Percentiles rank a stretch among this genome's conserved stretches.
Conservation (phyloP, 306 rosid genomes). For the Gastrolobium bilobum region DNA sequence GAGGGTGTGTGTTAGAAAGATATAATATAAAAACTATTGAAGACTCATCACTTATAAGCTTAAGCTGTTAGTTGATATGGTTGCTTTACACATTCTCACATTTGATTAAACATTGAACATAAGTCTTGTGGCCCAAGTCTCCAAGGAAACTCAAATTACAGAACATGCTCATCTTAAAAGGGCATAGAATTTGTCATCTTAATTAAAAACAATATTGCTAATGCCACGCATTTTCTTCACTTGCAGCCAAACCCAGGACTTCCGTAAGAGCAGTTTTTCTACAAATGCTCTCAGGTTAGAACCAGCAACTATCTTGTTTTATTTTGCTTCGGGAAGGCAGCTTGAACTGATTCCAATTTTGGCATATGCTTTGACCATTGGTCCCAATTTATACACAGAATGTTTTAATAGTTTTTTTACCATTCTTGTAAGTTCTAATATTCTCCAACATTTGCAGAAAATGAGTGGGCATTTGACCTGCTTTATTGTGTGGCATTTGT, state of each 20-base stretch:
- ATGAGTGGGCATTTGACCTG: slow-evolving; percentile 91
- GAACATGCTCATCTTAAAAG: background rate
- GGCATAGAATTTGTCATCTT: slow-evolving; percentile 24
- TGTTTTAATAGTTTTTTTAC: slow-evolving; percentile 1
- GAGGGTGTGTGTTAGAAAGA: no score
- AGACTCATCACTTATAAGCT: no score
- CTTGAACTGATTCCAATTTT: slow-evolving; percentile 29
- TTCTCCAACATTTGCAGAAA: slow-evolving; percentile 62
- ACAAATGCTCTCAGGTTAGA: slow-evolving; percentile 84
- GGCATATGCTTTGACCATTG: background rate
- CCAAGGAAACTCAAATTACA: slow-evolving; percentile 7
- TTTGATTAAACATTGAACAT: slow-evolving; percentile 28
- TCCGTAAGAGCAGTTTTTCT: slow-evolving; percentile 77
- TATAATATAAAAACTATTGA: no score
- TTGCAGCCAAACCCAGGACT: slow-evolving; percentile 87
- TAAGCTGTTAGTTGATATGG: no score
- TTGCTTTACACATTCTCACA: background rate
- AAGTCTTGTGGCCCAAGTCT: slow-evolving; percentile 5
- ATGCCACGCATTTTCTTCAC: slow-evolving; percentile 39
- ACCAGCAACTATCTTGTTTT: slow-evolving; percentile 13
- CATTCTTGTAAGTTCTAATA: background rate
- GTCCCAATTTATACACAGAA: background rate
- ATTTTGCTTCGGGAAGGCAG: background rate
- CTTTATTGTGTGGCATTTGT: slow-evolving; percentile 89
- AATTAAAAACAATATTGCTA: slow-evolving; percentile 36